Percentiles rank a stretch among this genome's conserved stretches.
Evolutionary conservation across 2,329 filamentous ascomycete genomes (phyloP).

Genomic region (Pseudogymnoascus sp.): DNA sequence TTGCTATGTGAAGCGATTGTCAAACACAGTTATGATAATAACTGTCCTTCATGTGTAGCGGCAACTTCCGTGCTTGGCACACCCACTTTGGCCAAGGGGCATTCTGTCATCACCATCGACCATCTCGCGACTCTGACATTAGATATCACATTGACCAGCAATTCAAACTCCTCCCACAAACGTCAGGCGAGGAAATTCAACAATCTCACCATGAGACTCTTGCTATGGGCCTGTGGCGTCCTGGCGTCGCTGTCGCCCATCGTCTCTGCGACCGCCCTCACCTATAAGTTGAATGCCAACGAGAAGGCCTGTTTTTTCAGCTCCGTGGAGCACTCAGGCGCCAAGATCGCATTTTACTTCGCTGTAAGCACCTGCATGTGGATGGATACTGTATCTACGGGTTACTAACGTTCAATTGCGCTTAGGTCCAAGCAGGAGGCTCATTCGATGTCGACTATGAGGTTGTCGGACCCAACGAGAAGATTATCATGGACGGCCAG

Average conservation of each 20-base stretch:
- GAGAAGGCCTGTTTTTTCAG: conserved; percentile 96
- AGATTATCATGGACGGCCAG: conserved; percentile 71
- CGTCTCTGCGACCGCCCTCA: conserved; percentile 80
- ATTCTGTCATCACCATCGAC: conserved; percentile 5
- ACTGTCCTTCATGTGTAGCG: background rate
- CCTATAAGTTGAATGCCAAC: conserved; percentile 82
- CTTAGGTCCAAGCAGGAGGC: conserved; percentile 90
- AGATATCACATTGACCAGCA: background rate
- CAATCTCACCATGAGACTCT: conserved; percentile 52
- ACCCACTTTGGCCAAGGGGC: conserved; percentile 5
- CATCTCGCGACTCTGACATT: background rate
- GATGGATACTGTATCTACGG: background rate
- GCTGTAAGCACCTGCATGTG: conserved; percentile 53
- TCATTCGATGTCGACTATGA: conserved; percentile 95
- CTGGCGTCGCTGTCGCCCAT: conserved; percentile 62
- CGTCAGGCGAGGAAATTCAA: background rate
- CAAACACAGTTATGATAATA: background rate
- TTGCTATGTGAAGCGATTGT: background rate
- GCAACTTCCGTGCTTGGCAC: background rate
- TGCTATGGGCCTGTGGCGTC: conserved; percentile 54
- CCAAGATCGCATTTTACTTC: conserved; percentile 98
- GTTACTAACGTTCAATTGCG: conserved; percentile 9
- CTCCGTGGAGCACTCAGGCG: conserved; percentile 63
- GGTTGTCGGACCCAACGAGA: conserved; percentile 73
- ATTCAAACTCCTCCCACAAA: background rate